Base-by-base conservation (phyloP, 2,329 filamentous ascomycete genomes). In the Phaeosphaeriaceae sp. region DNA sequence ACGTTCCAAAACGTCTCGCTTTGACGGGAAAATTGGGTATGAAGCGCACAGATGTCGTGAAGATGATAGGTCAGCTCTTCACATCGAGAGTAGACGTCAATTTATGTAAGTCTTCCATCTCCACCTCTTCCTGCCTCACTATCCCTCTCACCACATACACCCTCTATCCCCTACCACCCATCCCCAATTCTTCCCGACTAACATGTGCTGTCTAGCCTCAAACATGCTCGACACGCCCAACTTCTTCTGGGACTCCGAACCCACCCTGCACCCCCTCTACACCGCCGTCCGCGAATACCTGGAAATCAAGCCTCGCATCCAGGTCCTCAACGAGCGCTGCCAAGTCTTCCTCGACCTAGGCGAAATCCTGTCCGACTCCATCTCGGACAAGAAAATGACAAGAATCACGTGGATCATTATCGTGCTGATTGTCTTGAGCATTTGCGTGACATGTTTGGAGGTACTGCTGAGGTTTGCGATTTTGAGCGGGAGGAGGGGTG, bases 171-270 rank as follows among this genome's bases (percentile, higher is more conserved):
- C n/a, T n/a, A n/a, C n/a, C n/a, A n/a, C n/a, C n/a, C n/a, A n/a
- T 19, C 21, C n/a, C 17, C 40, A 19, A 13, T 15, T 19, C 15
- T n/a, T 10, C n/a, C 11, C 33, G 9, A 49, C 63, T 65, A 51
- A 62, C 48, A 44, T 40, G 10, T 45, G n/a, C 40, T 45, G 44
- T 7, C 21, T 67, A 96, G 92, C 93, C 58, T 96, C 91, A 20
- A 98, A 98, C 74, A 94, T 97, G 76, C 89, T 97, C 57, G 93
- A 97, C 77, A 92, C 96, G 0, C 94, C 94, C 60, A 96, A 94
- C 76, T 97, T 97, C 84, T 96, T 98, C 84, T 99, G 95, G 95
- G 93, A 98, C 76, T 91, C 91, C 11, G 95, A 99, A 75, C 95
- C 95, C 19, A 97, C 92, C 0, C 85, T 99, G 0, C 92, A 97